Evolutionary conservation across 2,329 filamentous ascomycete species (phyloP), one percentile per base, ranked within the genome.

Genomic region (Chaetomiaceae sp.): DNA sequence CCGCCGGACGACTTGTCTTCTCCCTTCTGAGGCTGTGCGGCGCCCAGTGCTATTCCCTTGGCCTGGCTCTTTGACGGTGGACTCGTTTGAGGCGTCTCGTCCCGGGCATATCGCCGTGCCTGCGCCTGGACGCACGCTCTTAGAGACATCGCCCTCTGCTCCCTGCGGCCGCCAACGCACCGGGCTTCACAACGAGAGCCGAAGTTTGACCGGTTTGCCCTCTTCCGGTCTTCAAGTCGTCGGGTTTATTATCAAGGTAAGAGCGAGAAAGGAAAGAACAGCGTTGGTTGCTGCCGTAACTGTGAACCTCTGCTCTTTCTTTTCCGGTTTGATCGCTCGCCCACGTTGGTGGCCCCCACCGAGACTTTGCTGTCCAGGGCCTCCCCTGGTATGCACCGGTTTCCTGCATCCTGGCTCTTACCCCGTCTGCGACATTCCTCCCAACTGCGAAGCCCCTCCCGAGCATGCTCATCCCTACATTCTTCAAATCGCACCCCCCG

Each of bases 311-410:
- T 50, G n/a, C 6, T n/a, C 15, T 44, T 41, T 37, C n/a, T n/a
- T 6, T 27, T 22, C 26, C 3, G 17, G 45, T 45, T 45, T 45
- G 38, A 44, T 47, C 44, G 48, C 48, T 50, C 45, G 29, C 15
- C 35, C 29, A 6, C 19, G 24, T 50, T 33, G 47, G 7, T 14
- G 11, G 7, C 29, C 5, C 29, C n/a, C 52, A 49, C 49, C 55
- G 49, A 57, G 56, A 58, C 56, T 30, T 50, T 44, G 37, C 38
- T 29, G n/a, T 38, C 51, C 42, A 49, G 53, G 55, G 49, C 43
- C 48, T 49, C 45, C 55, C 52, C 55, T 56, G 55, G 55, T 47
- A 58, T 58, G 57, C 57, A 55, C n/a, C n/a, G 42, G 35, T 52
- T 51, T 49, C 50, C 51, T 35, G 50, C 45, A 42, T 50, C 42